These are phyloP conservation scores for Citrullus mucosospermus DNA, from an alignment of 306 rosid species.

Conservation along the genomic window DNA sequence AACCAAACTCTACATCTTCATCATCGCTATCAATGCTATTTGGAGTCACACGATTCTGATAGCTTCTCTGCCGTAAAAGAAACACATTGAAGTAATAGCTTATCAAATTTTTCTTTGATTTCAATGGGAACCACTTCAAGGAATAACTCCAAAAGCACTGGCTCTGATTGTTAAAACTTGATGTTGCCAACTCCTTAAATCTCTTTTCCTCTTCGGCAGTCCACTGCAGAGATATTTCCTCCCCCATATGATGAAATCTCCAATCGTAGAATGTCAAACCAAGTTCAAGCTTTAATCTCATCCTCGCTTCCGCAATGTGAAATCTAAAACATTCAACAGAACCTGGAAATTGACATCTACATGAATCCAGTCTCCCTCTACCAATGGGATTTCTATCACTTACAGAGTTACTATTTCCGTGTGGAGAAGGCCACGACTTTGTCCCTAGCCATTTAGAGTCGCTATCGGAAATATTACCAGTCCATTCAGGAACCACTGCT, in stretches of 20 bases:
- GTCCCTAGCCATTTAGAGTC: constrained; percentile 75
- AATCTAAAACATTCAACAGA: constrained; percentile 69
- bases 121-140: constrained; percentile 38
- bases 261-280: constrained; percentile 52
- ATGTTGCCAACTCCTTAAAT: constrained; percentile 45
- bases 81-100: constrained; percentile 78
- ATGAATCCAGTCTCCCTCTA: constrained; percentile 38
- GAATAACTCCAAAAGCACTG: constrained; percentile 22
- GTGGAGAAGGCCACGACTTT: constrained; percentile 37
- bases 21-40: constrained; percentile 53
- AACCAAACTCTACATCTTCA: constrained; percentile 68
- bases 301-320: constrained; percentile 70
- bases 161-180: constrained; percentile 7
- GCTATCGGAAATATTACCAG: constrained; percentile 45
- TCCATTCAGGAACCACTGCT: constrained; percentile 71
- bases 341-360: constrained; percentile 45
- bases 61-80: constrained; percentile 53
- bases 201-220: constrained; percentile 49
- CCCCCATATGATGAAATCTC: constrained; percentile 72
- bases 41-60: constrained; percentile 78
- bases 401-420: constrained; percentile 1
- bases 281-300: constrained; percentile 61
- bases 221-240: constrained; percentile 83
- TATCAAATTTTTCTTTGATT: constrained; percentile 43
- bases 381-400: constrained; percentile 18